Percentiles rank a stretch among this genome's conserved stretches.
Conservation (phyloP, 768 basidiomycete genomes). For the Dioszegia crocea region DNA sequence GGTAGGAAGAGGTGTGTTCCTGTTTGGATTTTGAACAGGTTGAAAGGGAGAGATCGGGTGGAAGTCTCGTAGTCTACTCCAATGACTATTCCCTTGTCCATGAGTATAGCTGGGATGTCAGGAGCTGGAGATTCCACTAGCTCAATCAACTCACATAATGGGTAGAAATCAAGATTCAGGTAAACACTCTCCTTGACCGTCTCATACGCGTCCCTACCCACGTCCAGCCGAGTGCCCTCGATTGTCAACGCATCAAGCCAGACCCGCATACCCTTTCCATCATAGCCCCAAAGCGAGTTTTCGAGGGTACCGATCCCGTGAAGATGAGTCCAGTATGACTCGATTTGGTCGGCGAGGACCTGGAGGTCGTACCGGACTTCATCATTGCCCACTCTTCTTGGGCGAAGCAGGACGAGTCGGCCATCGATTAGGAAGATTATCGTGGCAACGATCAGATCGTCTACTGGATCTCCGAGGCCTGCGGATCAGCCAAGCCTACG, state of each 20-base stretch:
- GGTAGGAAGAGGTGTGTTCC: conserved; percentile 75
- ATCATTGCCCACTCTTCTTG: conserved; percentile 77
- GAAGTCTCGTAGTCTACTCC: conserved; percentile 87
- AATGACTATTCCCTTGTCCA: conserved; percentile 99
- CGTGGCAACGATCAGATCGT: conserved; percentile 88
- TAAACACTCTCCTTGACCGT: conserved; percentile 89
- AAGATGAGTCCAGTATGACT: conserved; percentile 98
- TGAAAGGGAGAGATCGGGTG: conserved; percentile 72
- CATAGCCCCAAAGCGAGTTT: conserved; percentile 97
- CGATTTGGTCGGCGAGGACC: conserved; percentile 91
- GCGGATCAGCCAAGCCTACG: neutral
- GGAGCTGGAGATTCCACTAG: neutral
- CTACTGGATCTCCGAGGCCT: conserved; percentile 91
- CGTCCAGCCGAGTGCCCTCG: conserved; percentile 58
- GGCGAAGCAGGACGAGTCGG: conserved; percentile 79
- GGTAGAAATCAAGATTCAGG: conserved; percentile 90
- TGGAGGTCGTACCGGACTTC: conserved; percentile 87
- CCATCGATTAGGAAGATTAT: conserved; percentile 94
- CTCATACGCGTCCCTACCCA: conserved; percentile 52
- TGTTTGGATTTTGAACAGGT: conserved; percentile 85
- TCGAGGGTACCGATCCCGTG: conserved; percentile 87
- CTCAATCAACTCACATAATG: conserved; percentile 63
- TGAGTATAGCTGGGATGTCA: conserved; percentile 70
- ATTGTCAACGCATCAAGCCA: conserved; percentile 96
- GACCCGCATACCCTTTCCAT: conserved; percentile 78